These are phyloP conservation scores for Neurospora sp. DNA, from an alignment of 495 filamentous ascomycete genomes.

Conservation along the genomic window DNA sequence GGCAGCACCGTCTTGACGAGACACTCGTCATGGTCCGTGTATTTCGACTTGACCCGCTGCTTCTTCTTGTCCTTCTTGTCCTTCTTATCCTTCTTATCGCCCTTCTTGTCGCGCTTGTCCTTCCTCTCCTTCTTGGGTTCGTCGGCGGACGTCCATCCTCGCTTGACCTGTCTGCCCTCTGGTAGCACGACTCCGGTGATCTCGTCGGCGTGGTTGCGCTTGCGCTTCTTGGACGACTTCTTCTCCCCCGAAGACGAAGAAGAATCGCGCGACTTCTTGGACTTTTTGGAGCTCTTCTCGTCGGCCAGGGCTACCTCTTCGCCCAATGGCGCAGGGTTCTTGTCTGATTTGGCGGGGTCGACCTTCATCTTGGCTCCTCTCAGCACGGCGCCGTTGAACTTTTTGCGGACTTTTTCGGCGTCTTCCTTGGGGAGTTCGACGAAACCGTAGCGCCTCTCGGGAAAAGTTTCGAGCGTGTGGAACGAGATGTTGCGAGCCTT, in stretches of 20 bases:
- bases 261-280: constrained; percentile 17
- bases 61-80: constrained; percentile 45
- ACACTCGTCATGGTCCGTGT: constrained; percentile 66
- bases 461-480: constrained; percentile 74
- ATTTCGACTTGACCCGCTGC: constrained; percentile 55
- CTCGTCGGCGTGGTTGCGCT: constrained; percentile 37
- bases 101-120: constrained; percentile 37
- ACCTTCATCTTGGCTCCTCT: constrained; percentile 79
- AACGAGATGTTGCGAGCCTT: constrained; percentile 70
- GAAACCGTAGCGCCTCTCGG: constrained; percentile 83
- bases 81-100: constrained; percentile 36
- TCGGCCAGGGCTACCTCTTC: constrained; percentile 23
- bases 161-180: constrained; percentile 65
- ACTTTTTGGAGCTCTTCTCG: constrained; percentile 28
- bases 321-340: constrained; percentile 24
- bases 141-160: constrained; percentile 75
- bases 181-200: constrained; percentile 64
- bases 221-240: constrained; percentile 48
- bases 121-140: constrained; percentile 43
- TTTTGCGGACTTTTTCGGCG: constrained; percentile 82
- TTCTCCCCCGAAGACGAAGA: constrained; percentile 26
- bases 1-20: constrained; percentile 77
- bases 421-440: constrained; percentile 69
- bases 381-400: constrained; percentile 79
- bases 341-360: constrained; percentile 57